Evolutionary conservation across 2,329 filamentous ascomycete species (phyloP), one percentile per base, ranked within the genome.

Genomic region (Xylariaceae sp.): DNA sequence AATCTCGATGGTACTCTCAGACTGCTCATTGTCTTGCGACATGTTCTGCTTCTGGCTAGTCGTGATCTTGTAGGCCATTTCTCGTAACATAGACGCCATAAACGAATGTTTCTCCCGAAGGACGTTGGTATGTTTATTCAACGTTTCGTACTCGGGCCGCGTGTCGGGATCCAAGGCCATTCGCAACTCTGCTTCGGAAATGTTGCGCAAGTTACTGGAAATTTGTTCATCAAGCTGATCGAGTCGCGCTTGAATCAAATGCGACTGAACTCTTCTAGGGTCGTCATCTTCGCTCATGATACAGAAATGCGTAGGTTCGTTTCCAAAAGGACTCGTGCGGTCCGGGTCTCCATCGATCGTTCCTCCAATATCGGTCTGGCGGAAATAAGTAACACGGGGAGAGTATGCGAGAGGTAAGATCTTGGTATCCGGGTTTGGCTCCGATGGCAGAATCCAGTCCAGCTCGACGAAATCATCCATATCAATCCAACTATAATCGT

Each of bases 401-500:
- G 93, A 90, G 69, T 88, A 97, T 0, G 90, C 92, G 7, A 99
- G 81, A 0, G 95, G 95, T 56, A 99, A 76, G 51, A 99, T 99
- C 73, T 94, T 92, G 0, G 93, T 97, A 66, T 95, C 88, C 0
- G 93, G 92, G 66, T 96, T 95, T 37, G 88, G 85, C 70, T 96
- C 90, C 11, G 90, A 88, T 0, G 93, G 93, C 23, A 97, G 76
- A 56, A 96, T 92, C 93, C 93, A 97, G 72, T 97, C 95, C 18
- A 99, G 78, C 73, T 99, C 94, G 35, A 99, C 92, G 74, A 99
- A 99, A 72, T 99, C 94, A 71, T 99, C 94, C 92, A 99, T 97
- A 70, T 99, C 94, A 63, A 99, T 92, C 94, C 94, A 99, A 57
- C 88, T 92, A 66, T 92, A 87, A 70, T 99, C 94, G 57, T 95